These are phyloP conservation scores for Suillus paluster DNA, from an alignment of 768 basidiomycete genomes.

Conservation along the genomic window DNA sequence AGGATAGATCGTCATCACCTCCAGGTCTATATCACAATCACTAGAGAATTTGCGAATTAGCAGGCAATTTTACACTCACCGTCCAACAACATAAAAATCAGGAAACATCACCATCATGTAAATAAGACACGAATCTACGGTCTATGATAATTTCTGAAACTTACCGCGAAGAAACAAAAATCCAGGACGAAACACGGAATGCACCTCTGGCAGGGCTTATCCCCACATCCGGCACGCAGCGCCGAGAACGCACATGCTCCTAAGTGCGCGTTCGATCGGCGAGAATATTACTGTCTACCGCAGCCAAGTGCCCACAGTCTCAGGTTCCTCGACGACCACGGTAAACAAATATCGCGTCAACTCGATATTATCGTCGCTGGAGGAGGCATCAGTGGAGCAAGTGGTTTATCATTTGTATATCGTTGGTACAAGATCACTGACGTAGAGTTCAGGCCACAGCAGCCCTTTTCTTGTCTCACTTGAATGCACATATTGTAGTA, in stretches of 20 bases:
- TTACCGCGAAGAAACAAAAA: neutral
- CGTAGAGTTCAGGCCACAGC: constrained; percentile 18
- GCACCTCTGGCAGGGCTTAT: too few relatives aligned
- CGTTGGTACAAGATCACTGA: constrained; percentile 1
- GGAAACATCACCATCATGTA: neutral
- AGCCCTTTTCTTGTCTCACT: constrained; percentile 30
- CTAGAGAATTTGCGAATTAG: too few relatives aligned
- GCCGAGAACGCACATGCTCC: neutral
- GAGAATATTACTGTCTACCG: neutral
- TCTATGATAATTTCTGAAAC: neutral
- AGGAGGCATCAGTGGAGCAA: constrained; percentile 32
- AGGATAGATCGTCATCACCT: neutral
- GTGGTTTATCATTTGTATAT: constrained; percentile 11
- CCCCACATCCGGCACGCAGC: neutral
- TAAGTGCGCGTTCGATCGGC: neutral
- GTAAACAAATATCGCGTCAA: neutral
- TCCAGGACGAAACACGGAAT: too few relatives aligned
- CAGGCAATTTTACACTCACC: too few relatives aligned
- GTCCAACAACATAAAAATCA: neutral
- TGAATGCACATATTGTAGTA: constrained; percentile 20
- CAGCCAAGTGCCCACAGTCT: neutral
- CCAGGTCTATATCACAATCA: neutral
- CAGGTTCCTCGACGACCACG: neutral
- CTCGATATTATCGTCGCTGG: constrained; percentile 31
- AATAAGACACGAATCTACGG: neutral